phyloP scores from a whole-genome alignment of 257 asterid species.

The Thymus mandschuricus region DNA sequence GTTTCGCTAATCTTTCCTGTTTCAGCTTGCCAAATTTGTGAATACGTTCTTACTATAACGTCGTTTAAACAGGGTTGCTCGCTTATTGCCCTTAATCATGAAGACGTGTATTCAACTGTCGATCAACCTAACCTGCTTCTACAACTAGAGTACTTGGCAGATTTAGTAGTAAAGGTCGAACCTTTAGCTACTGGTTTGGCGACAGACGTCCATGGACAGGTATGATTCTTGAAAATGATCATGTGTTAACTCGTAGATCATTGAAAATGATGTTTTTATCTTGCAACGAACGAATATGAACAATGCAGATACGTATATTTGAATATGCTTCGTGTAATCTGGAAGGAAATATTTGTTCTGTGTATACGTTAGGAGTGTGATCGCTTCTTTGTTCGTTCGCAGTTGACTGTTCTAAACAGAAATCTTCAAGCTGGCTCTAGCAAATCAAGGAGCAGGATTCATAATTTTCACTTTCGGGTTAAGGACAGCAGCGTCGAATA shows the following conservation, averaged over 20 bases:
- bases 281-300: background rate
- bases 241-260: background rate
- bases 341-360: background rate
- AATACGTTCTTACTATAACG: slow-evolving; percentile 22
- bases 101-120: slow-evolving; percentile 64
- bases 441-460: slow-evolving; percentile 50
- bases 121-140: slow-evolving; percentile 59
- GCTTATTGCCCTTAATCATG: slow-evolving; percentile 71
- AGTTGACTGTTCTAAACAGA: slow-evolving; percentile 73
- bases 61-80: slow-evolving; percentile 62
- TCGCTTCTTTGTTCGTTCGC: slow-evolving; percentile 26
- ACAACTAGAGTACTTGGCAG: slow-evolving; percentile 76
- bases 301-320: background rate
- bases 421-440: slow-evolving; percentile 46
- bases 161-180: slow-evolving; percentile 72
- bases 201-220: slow-evolving; percentile 96
- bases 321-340: background rate
- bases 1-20: slow-evolving; percentile 7
- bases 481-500: slow-evolving; percentile 76
- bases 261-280: background rate
- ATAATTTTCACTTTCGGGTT: slow-evolving; percentile 77
- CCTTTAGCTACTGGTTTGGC: slow-evolving; percentile 97
- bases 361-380: background rate
- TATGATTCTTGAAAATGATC: slow-evolving; percentile 27
- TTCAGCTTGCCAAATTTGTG: slow-evolving; percentile 1